Percentiles rank a stretch among this genome's conserved stretches.
These are phyloP conservation scores for Mrakia blollopis DNA, from an alignment of 768 basidiomycete species.

Conservation along the genomic window DNA sequence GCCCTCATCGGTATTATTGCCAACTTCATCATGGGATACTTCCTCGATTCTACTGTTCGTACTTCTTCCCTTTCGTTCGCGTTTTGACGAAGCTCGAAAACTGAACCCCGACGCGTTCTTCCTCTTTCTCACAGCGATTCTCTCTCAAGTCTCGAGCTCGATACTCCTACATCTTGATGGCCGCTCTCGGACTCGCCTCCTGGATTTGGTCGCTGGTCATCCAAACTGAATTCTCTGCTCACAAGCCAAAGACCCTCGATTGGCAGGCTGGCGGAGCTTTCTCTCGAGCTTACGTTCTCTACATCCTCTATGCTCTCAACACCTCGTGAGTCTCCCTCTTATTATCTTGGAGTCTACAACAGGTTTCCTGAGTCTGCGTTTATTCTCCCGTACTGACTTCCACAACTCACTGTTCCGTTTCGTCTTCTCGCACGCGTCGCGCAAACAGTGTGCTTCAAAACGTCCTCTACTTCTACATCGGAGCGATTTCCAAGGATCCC, in stretches of 20 bases:
- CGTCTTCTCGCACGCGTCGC: background rate
- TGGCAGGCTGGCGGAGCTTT: constrained; percentile 16
- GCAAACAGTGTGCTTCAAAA: background rate
- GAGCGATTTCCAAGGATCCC: constrained; percentile 4
- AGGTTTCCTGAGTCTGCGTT: background rate
- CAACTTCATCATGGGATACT: constrained; percentile 25
- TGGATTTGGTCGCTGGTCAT: constrained; percentile 31
- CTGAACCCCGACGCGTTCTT: no score
- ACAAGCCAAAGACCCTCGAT: constrained; percentile 12
- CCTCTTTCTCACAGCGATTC: constrained; percentile 5
- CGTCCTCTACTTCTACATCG: constrained; percentile 26
- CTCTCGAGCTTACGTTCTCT: constrained; percentile 17
- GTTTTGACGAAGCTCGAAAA: background rate
- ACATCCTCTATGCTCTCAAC: constrained; percentile 18
- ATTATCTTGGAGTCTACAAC: background rate
- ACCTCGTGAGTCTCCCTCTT: constrained; percentile 11
- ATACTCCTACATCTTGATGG: constrained; percentile 12
- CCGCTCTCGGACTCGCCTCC: constrained; percentile 9
- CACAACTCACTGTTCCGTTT: background rate
- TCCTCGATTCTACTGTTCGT: constrained; percentile 23
- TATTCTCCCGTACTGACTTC: background rate
- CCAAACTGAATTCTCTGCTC: constrained; percentile 21
- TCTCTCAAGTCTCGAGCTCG: constrained; percentile 25
- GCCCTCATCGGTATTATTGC: constrained; percentile 15
- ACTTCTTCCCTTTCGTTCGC: background rate